Percentiles rank a stretch among this genome's conserved stretches.
Conservation (phyloP, 2,329 filamentous ascomycete species). For the Aureobasidium musti region DNA sequence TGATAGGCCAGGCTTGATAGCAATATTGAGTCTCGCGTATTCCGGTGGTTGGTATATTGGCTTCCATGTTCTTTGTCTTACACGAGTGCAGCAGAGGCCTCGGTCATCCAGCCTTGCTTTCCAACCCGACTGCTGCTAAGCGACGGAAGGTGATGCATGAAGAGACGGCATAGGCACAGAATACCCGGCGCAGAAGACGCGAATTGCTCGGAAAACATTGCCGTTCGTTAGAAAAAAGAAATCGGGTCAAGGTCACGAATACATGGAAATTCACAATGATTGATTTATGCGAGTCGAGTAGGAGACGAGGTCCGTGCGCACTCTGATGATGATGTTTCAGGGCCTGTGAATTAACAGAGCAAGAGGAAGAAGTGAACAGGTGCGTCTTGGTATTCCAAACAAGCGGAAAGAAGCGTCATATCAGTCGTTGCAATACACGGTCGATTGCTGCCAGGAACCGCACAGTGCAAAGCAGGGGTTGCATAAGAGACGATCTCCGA, state of each 20-base stretch:
- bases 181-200: background rate
- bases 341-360: constrained; percentile 2
- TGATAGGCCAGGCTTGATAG: constrained; percentile 16
- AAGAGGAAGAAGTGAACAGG: constrained; percentile 18
- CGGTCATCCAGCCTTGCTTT: constrained; percentile 16
- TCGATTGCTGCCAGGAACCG: constrained; percentile 10
- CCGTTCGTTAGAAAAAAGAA: constrained; percentile 19
- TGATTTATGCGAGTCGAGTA: constrained; percentile 9
- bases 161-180: background rate
- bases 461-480: constrained; percentile 12
- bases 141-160: constrained; percentile 3
- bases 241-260: constrained; percentile 13
- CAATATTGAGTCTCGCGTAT: background rate
- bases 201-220: constrained; percentile 6
- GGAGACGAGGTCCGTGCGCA: background rate
- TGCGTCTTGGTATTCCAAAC: background rate
- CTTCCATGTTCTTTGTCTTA: constrained; percentile 20
- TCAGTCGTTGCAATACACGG: background rate
- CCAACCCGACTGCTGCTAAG: constrained; percentile 2
- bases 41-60: constrained; percentile 2
- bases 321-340: constrained; percentile 23
- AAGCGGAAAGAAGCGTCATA: background rate
- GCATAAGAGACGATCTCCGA: constrained; percentile 26
- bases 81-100: constrained; percentile 4
- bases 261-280: constrained; percentile 2